These are phyloP conservation scores for Phaeolepiota aurea DNA, from an alignment of 768 basidiomycete genomes.

Conservation along the genomic window DNA sequence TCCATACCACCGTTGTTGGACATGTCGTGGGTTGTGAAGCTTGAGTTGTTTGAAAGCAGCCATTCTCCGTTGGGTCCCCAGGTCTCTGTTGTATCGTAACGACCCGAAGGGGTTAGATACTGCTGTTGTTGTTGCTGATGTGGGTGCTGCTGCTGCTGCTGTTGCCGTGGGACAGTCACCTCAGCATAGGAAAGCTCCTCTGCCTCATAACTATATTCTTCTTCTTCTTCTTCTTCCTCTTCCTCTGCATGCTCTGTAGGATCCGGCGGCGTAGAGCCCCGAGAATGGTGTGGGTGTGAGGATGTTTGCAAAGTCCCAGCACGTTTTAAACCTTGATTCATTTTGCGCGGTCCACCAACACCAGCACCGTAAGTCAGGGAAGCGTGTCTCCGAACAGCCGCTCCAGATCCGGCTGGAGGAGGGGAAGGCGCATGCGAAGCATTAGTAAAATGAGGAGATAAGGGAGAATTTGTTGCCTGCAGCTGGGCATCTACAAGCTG, in stretches of 20 bases:
- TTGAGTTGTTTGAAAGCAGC: neutral
- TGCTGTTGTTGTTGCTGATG: constrained; percentile 26
- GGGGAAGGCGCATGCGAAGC: constrained; percentile 52
- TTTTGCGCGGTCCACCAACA: constrained; percentile 42
- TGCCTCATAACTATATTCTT: constrained; percentile 37
- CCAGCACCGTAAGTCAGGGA: constrained; percentile 68
- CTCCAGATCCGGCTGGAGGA: constrained; percentile 54
- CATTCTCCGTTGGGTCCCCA: constrained; percentile 34
- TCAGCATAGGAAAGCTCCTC: constrained; percentile 45
- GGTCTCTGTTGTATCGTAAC: constrained; percentile 49
- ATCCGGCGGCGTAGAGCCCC: constrained; percentile 31
- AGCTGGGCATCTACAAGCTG: constrained; percentile 42
- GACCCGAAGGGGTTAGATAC: constrained; percentile 22
- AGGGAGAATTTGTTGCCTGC: constrained; percentile 41
- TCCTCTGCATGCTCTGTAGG: constrained; percentile 32
- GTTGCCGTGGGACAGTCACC: constrained; percentile 40
- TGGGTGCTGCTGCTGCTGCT: too few species aligned
- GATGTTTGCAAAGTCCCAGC: constrained; percentile 68
- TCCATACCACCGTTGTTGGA: constrained; percentile 42
- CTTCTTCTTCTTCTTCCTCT: constrained; percentile 45
- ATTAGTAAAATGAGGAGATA: constrained; percentile 52
- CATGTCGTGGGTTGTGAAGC: constrained; percentile 9
- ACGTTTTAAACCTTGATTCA: constrained; percentile 51
- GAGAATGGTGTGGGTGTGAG: constrained; percentile 25
- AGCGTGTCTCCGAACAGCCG: constrained; percentile 63